Base-by-base conservation (phyloP, 1,139 yeast genomes). In the Candida smagusa region DNA sequence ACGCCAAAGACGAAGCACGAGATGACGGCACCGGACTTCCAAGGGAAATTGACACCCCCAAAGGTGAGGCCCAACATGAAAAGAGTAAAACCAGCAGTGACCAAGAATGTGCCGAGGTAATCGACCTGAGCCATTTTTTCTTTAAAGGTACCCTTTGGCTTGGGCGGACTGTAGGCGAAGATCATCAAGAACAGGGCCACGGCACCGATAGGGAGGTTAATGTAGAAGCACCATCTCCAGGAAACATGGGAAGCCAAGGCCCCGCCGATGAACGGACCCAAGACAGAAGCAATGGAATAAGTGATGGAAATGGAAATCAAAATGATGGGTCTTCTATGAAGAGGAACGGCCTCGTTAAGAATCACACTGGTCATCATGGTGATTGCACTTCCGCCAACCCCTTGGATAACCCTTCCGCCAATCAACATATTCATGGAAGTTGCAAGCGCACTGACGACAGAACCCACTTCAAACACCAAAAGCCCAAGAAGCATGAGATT, bases 151-250 rank as follows among this genome's bases (percentile, higher is more conserved):
- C 77, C 75, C 27, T 56, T 56, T 2, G 78, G 68, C 31, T 48
- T 61, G n/a, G 82, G 83, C 11, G 88, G 84, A 32, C 72, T 65
- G 58, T 78, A 80, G 9, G 74, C 66, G 31, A 67, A 49, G 7
- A 65, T 41, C 35, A 84, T 64, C 13, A 74, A 52, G 0, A 60
- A 53, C 12, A 73, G 57, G 1, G 84, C 81, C 3, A 72, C 44
- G 0, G 84, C 88, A 12, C 86, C 85, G 35, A 82, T 61, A 4
- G 90, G 88, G 56, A 1, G 84, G 81, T 3, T 71, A 49, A 84
- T 70, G 56, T 79, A 84, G 55, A 84, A 84, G 48, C 87, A 79
- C 89, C 90, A 83, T 53, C 92, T 68, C 90, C 90, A 84, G 13
- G 79, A 64, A 2, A 76, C 79, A 36, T 74, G 66, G n/a, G 76